Evolutionary conservation across 306 rosid species (phyloP), one percentile per base, ranked within the genome.

Genomic region (Glycine latifolia): DNA sequence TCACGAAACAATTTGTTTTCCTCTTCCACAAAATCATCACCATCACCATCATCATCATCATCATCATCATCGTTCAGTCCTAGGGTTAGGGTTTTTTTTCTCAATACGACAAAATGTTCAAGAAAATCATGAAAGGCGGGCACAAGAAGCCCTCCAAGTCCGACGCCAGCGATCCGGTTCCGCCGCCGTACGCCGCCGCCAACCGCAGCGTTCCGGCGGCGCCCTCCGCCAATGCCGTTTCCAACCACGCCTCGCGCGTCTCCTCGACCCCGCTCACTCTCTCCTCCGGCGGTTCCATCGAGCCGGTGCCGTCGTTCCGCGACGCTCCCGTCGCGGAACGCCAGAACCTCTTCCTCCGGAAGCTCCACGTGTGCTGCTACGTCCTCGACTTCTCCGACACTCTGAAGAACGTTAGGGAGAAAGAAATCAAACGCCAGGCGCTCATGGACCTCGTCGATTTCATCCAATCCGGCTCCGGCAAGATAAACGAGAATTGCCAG

Each of bases 381-480:
- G 85, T 84, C 14, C 91, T 93, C 10, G 97, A 93, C 80, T 95
- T 90, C 79, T 50, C 91, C 3, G 99, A 95, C 70, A 90, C 96
- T 4, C 4, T 93, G 77, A 95, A 91, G 88, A 85, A 80, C 10
- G 92, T 83, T 43, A 71, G 97, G 8, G 98, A 95, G 83, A 95
- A 93, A 78, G 99, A 95, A 79, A 93, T 95, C 86, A 95, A 95
- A 82, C 82, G 99, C 20, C 98, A 90, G 67, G 73, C 89, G 5
- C 88, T 95, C 41, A 63, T 91, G 93, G 99, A 95, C 20, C 84
- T 95, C 79, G 99, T 95, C 12, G 99, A 95, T 15, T 91, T 85
- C 63, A 92, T 95, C 14, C 98, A 95, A 78, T 93, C 97, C 0
- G 97, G 99, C 26, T 93, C 95, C 4, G 97, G 96, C n/a, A 93